Evolutionary conservation across 495 filamentous ascomycete species (phyloP).

Genomic region (Delitschia confertaspora): DNA sequence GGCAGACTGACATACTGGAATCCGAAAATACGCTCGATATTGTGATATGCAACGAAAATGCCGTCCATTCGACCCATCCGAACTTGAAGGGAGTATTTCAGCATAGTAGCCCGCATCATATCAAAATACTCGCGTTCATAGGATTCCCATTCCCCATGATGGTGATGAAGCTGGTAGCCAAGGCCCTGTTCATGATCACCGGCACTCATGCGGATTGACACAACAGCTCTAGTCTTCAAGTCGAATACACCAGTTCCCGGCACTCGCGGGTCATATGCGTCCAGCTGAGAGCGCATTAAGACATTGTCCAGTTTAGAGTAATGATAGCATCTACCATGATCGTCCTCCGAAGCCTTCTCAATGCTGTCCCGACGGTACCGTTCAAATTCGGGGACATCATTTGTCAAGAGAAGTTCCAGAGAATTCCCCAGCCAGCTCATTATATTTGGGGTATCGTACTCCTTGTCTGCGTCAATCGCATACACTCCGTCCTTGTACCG

Average conservation of each 20-base stretch:
- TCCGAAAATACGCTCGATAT: constrained; percentile 88
- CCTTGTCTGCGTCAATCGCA: constrained; percentile 96
- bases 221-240: constrained; percentile 86
- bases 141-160: constrained; percentile 70
- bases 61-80: constrained; percentile 97
- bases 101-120: constrained; percentile 88
- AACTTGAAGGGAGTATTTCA: constrained; percentile 95
- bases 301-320: constrained; percentile 86
- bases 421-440: constrained; percentile 85
- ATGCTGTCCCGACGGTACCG: constrained; percentile 62
- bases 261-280: constrained; percentile 77
- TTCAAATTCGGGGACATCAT: constrained; percentile 72
- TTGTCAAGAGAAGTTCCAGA: constrained; percentile 91
- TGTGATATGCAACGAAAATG: constrained; percentile 97
- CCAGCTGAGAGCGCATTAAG: constrained; percentile 90
- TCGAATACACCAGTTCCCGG: constrained; percentile 96
- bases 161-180: constrained; percentile 77
- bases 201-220: constrained; percentile 80
- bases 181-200: constrained; percentile 60
- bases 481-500: constrained; percentile 77
- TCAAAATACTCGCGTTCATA: constrained; percentile 95
- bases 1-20: constrained; percentile 84
- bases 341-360: constrained; percentile 51
- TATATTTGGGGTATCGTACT: constrained; percentile 77
- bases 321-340: constrained; percentile 56